phyloP scores from a whole-genome alignment of 192 early-diverging fungal genomes.

The Backusella psychrophila region DNA sequence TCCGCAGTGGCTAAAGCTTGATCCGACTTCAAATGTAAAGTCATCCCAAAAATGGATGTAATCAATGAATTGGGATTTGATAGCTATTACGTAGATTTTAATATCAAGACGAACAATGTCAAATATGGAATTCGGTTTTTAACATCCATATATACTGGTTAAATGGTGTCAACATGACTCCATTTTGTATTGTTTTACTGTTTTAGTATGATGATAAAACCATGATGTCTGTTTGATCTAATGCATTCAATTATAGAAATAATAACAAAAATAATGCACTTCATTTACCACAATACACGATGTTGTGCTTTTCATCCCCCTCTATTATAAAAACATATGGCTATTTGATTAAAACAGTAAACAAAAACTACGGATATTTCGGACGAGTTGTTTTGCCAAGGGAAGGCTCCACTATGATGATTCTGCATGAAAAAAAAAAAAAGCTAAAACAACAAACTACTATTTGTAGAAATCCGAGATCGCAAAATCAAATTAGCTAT shows the following conservation, averaged over 20 bases:
- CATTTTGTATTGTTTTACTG: neutral
- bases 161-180: neutral
- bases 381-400: neutral
- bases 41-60: neutral
- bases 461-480: neutral
- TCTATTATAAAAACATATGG: neutral
- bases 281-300: too few relatives aligned
- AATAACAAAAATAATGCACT: too few relatives aligned
- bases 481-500: neutral
- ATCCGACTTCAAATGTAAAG: neutral
- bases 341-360: neutral
- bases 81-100: too few relatives aligned
- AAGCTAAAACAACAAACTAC: neutral
- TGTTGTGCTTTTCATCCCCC: too few relatives aligned
- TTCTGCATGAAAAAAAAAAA: neutral
- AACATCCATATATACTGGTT: neutral
- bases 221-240: neutral
- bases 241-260: too few relatives aligned
- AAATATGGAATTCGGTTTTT: neutral
- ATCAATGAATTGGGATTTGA: neutral
- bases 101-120: neutral
- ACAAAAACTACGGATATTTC: neutral
- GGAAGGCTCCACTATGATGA: neutral
- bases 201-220: neutral
- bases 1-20: neutral